phyloP scores from a whole-genome alignment of 768 basidiomycete genomes.

The Psilocybe sp. region DNA sequence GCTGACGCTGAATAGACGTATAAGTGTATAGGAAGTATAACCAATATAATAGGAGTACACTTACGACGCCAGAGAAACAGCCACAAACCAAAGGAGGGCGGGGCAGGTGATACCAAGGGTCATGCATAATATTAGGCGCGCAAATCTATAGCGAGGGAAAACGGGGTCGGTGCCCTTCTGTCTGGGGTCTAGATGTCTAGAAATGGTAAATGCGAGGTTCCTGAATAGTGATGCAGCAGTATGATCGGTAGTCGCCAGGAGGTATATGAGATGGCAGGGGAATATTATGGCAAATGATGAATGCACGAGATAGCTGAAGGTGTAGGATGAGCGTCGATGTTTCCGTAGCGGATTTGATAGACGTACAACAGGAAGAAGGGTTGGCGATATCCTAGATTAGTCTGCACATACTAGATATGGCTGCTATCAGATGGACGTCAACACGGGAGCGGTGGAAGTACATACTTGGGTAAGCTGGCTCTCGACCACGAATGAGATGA shows the following conservation, averaged over 20 bases:
- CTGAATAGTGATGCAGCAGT: slow-evolving; percentile 47
- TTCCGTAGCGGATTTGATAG: not conserved
- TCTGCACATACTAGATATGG: slow-evolving; percentile 68
- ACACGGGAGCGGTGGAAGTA: not conserved
- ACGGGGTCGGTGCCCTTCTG: slow-evolving; percentile 27
- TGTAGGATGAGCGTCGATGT: slow-evolving; percentile 1
- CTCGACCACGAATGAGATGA: slow-evolving; percentile 75
- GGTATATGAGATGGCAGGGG: slow-evolving; percentile 75
- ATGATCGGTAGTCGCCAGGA: slow-evolving; percentile 47
- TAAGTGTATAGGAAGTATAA: slow-evolving; percentile 3
- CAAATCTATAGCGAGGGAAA: slow-evolving; percentile 36
- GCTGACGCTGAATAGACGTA: slow-evolving; percentile 50
- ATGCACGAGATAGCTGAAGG: slow-evolving; percentile 81
- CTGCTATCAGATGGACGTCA: slow-evolving; percentile 8
- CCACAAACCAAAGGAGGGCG: slow-evolving; percentile 71
- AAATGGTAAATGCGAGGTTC: slow-evolving; percentile 51
- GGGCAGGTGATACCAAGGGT: slow-evolving; percentile 63
- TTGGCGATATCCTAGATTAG: slow-evolving; percentile 72
- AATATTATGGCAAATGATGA: slow-evolving; percentile 76
- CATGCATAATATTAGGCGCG: slow-evolving; percentile 36
- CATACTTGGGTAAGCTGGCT: slow-evolving; percentile 74
- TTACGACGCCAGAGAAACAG: slow-evolving; percentile 70
- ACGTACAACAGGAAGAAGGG: slow-evolving; percentile 87
- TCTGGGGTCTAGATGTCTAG: slow-evolving; percentile 39
- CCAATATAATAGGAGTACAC: slow-evolving; percentile 24